Evolutionary conservation across 78 protist species (phyloP).

Genomic region (Dictyostelium intermedium): DNA sequence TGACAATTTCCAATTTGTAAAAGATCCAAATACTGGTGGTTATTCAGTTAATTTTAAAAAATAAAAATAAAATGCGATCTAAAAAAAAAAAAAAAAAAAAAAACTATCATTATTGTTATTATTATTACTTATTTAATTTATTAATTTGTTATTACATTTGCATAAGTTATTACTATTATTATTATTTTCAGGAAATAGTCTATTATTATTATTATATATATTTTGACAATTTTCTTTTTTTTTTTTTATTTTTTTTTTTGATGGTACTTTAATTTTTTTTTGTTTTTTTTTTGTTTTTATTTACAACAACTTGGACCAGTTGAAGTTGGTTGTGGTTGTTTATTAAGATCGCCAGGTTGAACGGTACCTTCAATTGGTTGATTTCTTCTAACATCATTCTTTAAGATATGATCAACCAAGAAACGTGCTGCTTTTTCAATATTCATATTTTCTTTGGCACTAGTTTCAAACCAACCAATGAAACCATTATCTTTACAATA

Average conservation of each 20-base stretch:
- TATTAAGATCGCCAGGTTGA: background rate
- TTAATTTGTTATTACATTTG: background rate
- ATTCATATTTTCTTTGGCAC: slow-evolving; percentile 91
- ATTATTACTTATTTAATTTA: background rate
- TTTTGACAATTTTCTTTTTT: background rate
- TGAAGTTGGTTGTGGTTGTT: slow-evolving; percentile 18
- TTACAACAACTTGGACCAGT: slow-evolving; percentile 50
- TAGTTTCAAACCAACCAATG: slow-evolving; percentile 92
- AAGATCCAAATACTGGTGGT: slow-evolving; percentile 91
- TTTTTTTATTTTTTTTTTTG: background rate
- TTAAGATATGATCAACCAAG: slow-evolving; percentile 88
- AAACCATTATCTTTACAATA: slow-evolving; percentile 89
- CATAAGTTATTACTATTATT: background rate
- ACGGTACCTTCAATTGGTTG: slow-evolving; percentile 17
- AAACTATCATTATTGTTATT: background rate
- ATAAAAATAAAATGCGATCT: background rate
- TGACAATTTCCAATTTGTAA: slow-evolving; percentile 92
- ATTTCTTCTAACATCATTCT: slow-evolving; percentile 78
- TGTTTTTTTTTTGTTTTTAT: background rate
- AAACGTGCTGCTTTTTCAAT: slow-evolving; percentile 86
- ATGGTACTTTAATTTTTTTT: background rate
- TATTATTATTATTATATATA: background rate
- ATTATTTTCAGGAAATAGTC: background rate
- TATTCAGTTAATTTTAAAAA: slow-evolving; percentile 84
- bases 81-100: background rate